Evolutionary conservation across 805 yeast species (phyloP), one percentile per base, ranked within the genome.

Genomic region (Kluyveromyces nonfermentans): DNA sequence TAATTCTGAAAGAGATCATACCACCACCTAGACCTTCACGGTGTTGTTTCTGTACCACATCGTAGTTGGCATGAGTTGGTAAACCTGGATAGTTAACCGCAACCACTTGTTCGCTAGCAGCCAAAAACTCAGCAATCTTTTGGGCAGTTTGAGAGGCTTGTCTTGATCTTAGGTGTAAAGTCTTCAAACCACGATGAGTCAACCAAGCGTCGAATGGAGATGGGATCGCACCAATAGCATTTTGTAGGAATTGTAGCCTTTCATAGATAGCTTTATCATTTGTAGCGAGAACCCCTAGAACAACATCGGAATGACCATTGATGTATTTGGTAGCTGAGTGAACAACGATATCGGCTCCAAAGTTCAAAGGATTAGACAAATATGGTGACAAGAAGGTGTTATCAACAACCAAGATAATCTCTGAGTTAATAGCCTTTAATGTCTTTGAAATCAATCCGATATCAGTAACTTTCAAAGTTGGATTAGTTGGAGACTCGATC

Each of bases 241-340:
- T 85, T 67, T 86, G 95, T 64, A 85, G 72, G 71, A 84, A 85
- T 48, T 84, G 73, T 65, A 80, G 73, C 57, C 72, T 70, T 54
- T 79, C 79, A 67, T 77, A 77, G 55, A 83, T 67, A 41, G 59
- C 70, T 45, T 74, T 79, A 54, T 65, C 64, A 71, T 78, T 83
- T 52, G 86, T 77, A 42, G 84, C 87, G 49, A 84, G 76, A 43
- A 84, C 80, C 56, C 96, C 96, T 71, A 85, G 75, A 41, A 86
- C 93, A 18, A 86, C 95, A 60, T 86, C 95, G 20, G 94, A 84
- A 69, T 86, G 96, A 52, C 96, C 96, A 60, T 85, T 86, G 67
- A 86, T 80, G 72, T 84, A 87, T 67, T 86, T 86, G 59, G 96
- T 85, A 49, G 85, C 94, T 15, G 93, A 83, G 69, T 86, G 95